Base-by-base conservation (phyloP, 371 early-diverging fungal genomes). In the Mucor lusitanicus region DNA sequence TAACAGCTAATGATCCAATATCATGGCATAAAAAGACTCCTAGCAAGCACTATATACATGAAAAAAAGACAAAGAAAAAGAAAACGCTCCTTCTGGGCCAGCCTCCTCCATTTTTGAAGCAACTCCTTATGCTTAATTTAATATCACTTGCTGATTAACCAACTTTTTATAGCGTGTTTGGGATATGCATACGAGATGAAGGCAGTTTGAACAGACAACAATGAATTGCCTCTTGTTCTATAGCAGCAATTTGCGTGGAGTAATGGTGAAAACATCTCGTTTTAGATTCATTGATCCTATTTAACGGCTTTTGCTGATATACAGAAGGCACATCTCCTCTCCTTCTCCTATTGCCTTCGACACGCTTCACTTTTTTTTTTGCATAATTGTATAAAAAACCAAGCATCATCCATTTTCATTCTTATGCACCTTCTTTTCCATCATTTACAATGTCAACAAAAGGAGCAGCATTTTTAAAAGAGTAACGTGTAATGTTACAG, bases 371-470 rank as follows among this genome's bases (percentile, higher is more conserved):
- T 23, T n/a, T n/a, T n/a, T n/a, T 33, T 23, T 21, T 8, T 50
- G 50, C 50, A 50, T 50, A 25, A 50, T 50, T 50, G 23, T 50
- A 50, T 50, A 50, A 50, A 50, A 50, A 50, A 23, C 50, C 25
- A 21, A 50, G 21, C 9, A 25, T 9, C 2, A 25, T 50, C n/a
- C n/a, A n/a, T n/a, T n/a, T n/a, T n/a, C 50, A 50, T 50, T 50
- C 23, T 50, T 50, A 11, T 23, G 12, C 3, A 4, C 50, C 25
- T 50, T 50, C 25, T 50, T 13, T 50, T 50, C 25, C 23, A 50
- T 55, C 25, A 28, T 37, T n/a, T n/a, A n/a, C 27, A 42, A 60
- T 60, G 60, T 60, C 60, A 9, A 60, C 60, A 9, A 60, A 42
- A 40, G 60, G 44, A 40, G 60, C 60, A n/a, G 21, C 57, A 8